These are phyloP conservation scores for Vigna angularis DNA, from an alignment of 306 rosid genomes.

Conservation along the genomic window DNA sequence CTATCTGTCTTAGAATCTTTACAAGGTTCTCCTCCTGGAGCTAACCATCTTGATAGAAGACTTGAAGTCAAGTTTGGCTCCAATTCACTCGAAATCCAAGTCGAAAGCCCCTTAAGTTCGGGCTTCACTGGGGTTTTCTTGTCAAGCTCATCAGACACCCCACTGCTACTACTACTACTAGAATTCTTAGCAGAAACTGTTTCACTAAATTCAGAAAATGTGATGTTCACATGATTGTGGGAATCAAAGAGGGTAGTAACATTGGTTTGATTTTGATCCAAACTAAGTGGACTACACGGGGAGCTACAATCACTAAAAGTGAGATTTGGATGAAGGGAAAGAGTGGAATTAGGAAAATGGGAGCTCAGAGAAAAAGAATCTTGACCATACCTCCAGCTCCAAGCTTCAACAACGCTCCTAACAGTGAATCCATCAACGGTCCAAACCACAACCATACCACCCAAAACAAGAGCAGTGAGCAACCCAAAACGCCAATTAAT, in stretches of 20 bases:
- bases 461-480: constrained; percentile 60
- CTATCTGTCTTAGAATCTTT: constrained; percentile 64
- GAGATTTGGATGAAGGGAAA: constrained; percentile 46
- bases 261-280: constrained; percentile 49
- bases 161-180: background rate
- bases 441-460: constrained; percentile 72
- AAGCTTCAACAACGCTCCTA: constrained; percentile 55
- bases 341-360: constrained; percentile 48
- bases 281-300: constrained; percentile 30
- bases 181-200: constrained; percentile 44
- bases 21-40: constrained; percentile 81
- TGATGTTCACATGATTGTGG: constrained; percentile 29
- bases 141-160: constrained; percentile 37
- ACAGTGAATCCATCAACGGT: constrained; percentile 67
- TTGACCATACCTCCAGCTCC: constrained; percentile 65
- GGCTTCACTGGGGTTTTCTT: constrained; percentile 26
- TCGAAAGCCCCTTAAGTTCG: constrained; percentile 35
- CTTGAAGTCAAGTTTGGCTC: constrained; percentile 67
- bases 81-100: constrained; percentile 71
- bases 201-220: constrained; percentile 36
- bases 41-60: constrained; percentile 72
- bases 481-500: constrained; percentile 70
- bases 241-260: constrained; percentile 45
- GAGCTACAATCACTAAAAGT: background rate
- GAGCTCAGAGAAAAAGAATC: constrained; percentile 50